A percentile compares a stretch with the other conserved stretches of the same genome.
These are phyloP conservation scores for Teratosphaeria destructans DNA, from an alignment of 2,329 filamentous ascomycete species.

Conservation along the genomic window DNA sequence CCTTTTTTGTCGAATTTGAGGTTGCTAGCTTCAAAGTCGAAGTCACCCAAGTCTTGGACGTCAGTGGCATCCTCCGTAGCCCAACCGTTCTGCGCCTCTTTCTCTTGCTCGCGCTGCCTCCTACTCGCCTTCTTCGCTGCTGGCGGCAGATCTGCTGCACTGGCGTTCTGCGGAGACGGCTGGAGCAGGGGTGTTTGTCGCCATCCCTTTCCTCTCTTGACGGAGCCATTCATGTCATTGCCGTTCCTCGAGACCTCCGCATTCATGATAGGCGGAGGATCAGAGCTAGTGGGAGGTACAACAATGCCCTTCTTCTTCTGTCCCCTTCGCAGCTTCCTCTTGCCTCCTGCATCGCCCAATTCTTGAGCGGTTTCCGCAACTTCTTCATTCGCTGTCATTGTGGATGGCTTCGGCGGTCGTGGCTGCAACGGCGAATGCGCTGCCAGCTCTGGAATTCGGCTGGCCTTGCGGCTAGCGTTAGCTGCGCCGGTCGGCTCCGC, in stretches of 20 bases:
- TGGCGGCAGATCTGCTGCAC: conserved; percentile 8
- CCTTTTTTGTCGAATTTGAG: conserved; percentile 91
- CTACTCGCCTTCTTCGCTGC: conserved; percentile 26
- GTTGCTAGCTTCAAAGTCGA: conserved; percentile 81
- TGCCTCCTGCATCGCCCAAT: conserved; percentile 26
- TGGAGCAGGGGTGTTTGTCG: conserved; percentile 58
- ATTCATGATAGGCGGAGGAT: conserved; percentile 24
- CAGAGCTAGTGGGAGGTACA: conserved; percentile 6
- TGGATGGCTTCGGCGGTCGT: neutral
- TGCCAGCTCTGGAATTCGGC: conserved; percentile 2
- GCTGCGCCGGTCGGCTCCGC: conserved; percentile 16
- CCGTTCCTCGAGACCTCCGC: conserved; percentile 26
- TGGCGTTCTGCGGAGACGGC: conserved; percentile 41
- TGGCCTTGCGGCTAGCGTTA: conserved; percentile 8
- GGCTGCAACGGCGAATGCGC: neutral
- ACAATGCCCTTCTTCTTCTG: conserved; percentile 29
- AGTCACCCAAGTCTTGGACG: conserved; percentile 84
- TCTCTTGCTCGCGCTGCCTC: conserved; percentile 35
- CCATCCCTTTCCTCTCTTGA: conserved; percentile 52
- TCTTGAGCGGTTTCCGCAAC: neutral
- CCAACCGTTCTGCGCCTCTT: conserved; percentile 59
- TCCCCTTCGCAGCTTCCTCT: conserved; percentile 37
- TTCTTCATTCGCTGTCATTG: neutral
- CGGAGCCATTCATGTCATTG: conserved; percentile 27
- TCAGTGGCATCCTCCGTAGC: conserved; percentile 93